Evolutionary conservation across 805 yeast genomes (phyloP).

Genomic region (Lachancea quebecensis): DNA sequence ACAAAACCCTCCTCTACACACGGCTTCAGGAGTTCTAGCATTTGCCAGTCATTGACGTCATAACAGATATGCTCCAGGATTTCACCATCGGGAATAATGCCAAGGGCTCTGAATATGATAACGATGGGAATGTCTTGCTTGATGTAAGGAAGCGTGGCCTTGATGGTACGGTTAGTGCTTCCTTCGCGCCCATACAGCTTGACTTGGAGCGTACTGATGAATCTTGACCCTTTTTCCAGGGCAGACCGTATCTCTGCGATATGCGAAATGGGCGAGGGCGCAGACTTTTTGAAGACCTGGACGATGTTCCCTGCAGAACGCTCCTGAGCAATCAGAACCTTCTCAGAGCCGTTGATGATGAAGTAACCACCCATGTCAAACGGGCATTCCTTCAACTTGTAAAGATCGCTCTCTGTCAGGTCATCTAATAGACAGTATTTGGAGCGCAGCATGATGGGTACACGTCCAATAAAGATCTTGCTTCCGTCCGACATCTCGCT

Average conservation of each 20-base stretch:
- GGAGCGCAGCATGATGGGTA: conserved; percentile 96
- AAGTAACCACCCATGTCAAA: conserved; percentile 99
- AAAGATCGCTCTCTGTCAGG: conserved; percentile 85
- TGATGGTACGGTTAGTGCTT: conserved; percentile 71
- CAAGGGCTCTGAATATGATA: conserved; percentile 93
- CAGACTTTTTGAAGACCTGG: conserved; percentile 95
- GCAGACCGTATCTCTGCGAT: conserved; percentile 97
- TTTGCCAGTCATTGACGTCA: conserved; percentile 97
- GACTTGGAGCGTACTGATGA: conserved; percentile 89
- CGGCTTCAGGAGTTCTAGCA: conserved; percentile 98
- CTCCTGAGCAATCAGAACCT: conserved; percentile 97
- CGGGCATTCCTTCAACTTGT: conserved; percentile 96
- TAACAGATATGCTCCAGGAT: conserved; percentile 96
- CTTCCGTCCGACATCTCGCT: conserved; percentile 62
- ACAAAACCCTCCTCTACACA: conserved; percentile 99
- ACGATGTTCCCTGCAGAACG: conserved; percentile 98
- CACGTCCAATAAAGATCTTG: conserved; percentile 89
- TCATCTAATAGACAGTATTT: conserved; percentile 91
- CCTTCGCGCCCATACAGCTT: conserved; percentile 82
- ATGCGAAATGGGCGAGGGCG: conserved; percentile 93
- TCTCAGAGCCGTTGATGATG: conserved; percentile 96
- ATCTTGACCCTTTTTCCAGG: conserved; percentile 92
- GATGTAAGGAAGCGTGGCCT: conserved; percentile 93
- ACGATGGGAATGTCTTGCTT: conserved; percentile 96
- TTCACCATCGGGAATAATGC: conserved; percentile 98